Evolutionary conservation across 257 asterid species (phyloP), one percentile per base, ranked within the genome.

Genomic region (Paulownia fortunei): DNA sequence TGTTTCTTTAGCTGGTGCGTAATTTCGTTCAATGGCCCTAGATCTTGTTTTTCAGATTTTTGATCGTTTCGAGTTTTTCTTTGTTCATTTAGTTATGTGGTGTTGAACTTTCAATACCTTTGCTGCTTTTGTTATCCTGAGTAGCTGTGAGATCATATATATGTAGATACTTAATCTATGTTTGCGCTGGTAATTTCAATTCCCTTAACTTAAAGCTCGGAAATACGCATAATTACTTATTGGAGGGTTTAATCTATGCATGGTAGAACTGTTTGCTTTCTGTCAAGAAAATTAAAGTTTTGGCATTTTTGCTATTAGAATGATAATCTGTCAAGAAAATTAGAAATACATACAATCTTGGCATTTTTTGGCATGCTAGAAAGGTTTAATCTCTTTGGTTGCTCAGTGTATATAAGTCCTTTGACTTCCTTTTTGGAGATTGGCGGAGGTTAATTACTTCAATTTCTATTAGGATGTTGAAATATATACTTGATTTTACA

Each of bases 21-120:
- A 56, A 55, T 72, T 63, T 58, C 55, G 65, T 34, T 73, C 72
- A n/a, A 18, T 71, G 19, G 69, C 61, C 3, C 34, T 76, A 51
- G 82, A 79, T 83, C 84, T 83, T 58, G 74, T 41, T 61, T 36
- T 1, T 54, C 27, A 26, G 13, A 21, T 70, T 79, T 26, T 34
- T 24, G 46, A 56, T 39, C 21, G 58, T 39, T 11, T 61, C 41
- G 68, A 21, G 11, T 32, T 34, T 54, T 75, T 30, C 2, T 39
- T 24, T 67, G 46, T 76, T 67, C 15, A 18, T 37, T 67, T 71
- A 27, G 47, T 18, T 42, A 13, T 61, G 26, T 44, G 13, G 8
- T 63, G 4, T 47, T 75, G 63, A 19, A 65, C 26, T 68, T 54
- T 36, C 47, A 24, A 15, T 27, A 24, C 47, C 60, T 54, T 54